These are phyloP conservation scores for Takashimella koratensis DNA, from an alignment of 1,284 basidiomycete genomes.

Conservation along the genomic window DNA sequence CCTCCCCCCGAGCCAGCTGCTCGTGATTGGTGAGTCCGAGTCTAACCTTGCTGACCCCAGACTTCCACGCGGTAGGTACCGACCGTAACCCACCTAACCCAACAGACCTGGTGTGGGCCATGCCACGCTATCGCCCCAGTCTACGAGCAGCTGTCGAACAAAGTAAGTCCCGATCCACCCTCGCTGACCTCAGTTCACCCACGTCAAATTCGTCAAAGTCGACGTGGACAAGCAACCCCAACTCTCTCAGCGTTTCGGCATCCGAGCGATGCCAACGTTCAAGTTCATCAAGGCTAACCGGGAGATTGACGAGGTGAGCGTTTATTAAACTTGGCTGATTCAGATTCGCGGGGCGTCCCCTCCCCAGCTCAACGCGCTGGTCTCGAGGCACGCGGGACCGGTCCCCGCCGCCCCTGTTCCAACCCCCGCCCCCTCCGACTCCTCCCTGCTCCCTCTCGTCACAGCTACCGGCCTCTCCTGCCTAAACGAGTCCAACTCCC, in stretches of 20 bases:
- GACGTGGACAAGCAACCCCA: constrained; percentile 50
- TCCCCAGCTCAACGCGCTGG: constrained; percentile 38
- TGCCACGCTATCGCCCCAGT: constrained; percentile 49
- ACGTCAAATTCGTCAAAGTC: constrained; percentile 49
- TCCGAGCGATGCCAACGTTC: constrained; percentile 54
- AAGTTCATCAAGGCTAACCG: constrained; percentile 51
- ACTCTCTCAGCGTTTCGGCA: constrained; percentile 47
- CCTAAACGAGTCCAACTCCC: constrained; percentile 65
- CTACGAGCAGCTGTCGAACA: constrained; percentile 34
- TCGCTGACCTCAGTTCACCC: constrained; percentile 20
- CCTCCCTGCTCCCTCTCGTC: constrained; percentile 40
- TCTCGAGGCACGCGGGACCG: constrained; percentile 43
- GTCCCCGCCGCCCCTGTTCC: constrained; percentile 16
- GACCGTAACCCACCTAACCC: not conserved
- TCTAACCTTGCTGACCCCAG: constrained; percentile 7
- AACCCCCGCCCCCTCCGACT: constrained; percentile 17
- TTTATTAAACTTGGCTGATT: not conserved
- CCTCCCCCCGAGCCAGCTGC: constrained; percentile 33
- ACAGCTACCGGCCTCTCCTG: constrained; percentile 57
- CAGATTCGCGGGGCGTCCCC: constrained; percentile 46
- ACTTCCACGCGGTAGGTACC: constrained; percentile 42
- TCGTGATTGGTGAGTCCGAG: constrained; percentile 26
- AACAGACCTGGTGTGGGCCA: constrained; percentile 42
- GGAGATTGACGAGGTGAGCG: constrained; percentile 44
- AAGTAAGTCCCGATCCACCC: constrained; percentile 17